Evolutionary conservation across 1,284 basidiomycete species (phyloP).

Genomic region (Heterobasidion annosum): DNA sequence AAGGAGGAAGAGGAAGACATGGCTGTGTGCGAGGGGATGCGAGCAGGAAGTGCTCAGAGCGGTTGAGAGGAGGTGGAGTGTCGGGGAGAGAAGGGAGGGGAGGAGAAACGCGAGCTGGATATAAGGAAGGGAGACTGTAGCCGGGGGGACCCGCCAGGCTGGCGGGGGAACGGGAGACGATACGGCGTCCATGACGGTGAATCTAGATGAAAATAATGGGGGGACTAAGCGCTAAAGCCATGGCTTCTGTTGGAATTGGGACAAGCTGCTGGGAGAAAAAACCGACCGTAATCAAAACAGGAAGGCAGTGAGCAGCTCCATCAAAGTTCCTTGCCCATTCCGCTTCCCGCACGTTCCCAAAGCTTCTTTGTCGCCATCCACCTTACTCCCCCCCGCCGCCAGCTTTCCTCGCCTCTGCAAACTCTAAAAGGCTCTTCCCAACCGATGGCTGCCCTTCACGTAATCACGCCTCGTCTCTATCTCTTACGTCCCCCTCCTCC

Average conservation of each 20-base stretch:
- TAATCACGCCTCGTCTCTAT: neutral
- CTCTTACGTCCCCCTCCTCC: neutral
- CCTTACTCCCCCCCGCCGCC: neutral
- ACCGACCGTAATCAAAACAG: no score
- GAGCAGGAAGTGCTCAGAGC: neutral
- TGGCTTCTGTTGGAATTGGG: neutral
- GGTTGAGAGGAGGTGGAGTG: neutral
- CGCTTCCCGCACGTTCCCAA: neutral
- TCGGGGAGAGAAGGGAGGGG: neutral
- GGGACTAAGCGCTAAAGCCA: no score
- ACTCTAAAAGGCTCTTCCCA: neutral
- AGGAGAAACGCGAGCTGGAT: neutral
- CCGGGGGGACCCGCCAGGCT: neutral
- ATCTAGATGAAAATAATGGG: neutral
- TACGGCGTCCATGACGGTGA: neutral
- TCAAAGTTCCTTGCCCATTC: neutral
- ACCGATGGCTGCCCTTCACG: no score
- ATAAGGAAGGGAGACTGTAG: neutral
- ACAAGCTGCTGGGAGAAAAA: neutral
- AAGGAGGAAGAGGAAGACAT: neutral
- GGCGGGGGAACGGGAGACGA: neutral
- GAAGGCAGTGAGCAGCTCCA: neutral
- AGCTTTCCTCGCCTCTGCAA: neutral
- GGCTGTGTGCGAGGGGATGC: no score
- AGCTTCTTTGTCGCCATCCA: neutral